phyloP scores from a whole-genome alignment of 345 rosid species.

The Viola odorata region DNA sequence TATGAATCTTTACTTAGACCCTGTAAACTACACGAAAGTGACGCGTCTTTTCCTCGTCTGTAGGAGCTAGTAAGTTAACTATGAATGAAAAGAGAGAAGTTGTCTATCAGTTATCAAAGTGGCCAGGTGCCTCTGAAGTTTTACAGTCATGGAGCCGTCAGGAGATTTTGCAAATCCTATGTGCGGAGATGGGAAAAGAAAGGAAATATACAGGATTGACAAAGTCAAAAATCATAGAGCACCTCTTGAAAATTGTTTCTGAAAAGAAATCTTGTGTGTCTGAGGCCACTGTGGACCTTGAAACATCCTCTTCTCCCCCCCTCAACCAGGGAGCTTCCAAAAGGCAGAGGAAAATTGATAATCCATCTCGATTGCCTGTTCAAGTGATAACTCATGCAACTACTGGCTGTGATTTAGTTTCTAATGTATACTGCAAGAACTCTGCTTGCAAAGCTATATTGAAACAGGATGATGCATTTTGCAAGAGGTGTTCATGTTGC shows the following conservation, averaged over 20 bases:
- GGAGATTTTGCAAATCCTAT: constrained; percentile 86
- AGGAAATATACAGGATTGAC: constrained; percentile 93
- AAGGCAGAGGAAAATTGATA: constrained; percentile 64
- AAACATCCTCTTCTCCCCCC: constrained; percentile 32
- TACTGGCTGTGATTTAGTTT: constrained; percentile 26
- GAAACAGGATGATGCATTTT: constrained; percentile 51
- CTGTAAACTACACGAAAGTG: too few species aligned
- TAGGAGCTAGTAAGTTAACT: constrained; percentile 31
- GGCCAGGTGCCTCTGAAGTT: constrained; percentile 59
- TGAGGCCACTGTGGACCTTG: constrained; percentile 30
- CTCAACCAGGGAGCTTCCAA: constrained; percentile 37
- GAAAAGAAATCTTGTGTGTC: constrained; percentile 50
- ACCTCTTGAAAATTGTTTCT: constrained; percentile 68
- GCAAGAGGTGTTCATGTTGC: constrained; percentile 92
- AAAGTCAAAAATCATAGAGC: constrained; percentile 86
- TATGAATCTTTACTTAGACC: too few species aligned
- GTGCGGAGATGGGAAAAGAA: constrained; percentile 96
- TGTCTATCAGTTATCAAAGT: constrained; percentile 67
- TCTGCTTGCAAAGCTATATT: constrained; percentile 78
- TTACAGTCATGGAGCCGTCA: constrained; percentile 91
- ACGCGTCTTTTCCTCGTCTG: neutral
- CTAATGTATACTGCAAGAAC: constrained; percentile 58
- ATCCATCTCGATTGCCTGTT: constrained; percentile 50
- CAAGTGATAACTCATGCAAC: constrained; percentile 22
- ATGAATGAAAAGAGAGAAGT: constrained; percentile 81